Evolutionary conservation across 371 early-diverging fungal genomes (phyloP).

Genomic region (Mortierella sp.): DNA sequence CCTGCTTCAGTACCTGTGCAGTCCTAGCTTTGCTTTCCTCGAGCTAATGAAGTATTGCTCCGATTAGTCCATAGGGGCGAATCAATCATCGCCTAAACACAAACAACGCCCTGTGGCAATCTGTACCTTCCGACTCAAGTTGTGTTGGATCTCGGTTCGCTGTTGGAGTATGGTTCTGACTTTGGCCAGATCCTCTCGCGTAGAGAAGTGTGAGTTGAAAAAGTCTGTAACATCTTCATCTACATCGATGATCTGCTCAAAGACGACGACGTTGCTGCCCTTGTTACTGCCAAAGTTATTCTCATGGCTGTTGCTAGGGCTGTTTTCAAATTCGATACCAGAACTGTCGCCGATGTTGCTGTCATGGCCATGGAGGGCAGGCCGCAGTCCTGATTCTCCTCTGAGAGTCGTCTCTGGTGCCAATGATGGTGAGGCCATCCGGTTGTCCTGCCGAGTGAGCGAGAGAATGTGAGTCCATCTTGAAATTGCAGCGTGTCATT

Average conservation of each 20-base stretch:
- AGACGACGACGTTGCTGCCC: constrained; percentile 48
- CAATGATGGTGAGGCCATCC: not conserved
- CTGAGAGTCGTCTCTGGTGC: not conserved
- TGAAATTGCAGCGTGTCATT: no score
- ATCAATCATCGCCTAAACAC: not conserved
- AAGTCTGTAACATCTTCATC: constrained; percentile 51
- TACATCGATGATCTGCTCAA: constrained; percentile 48
- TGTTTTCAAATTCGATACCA: no score
- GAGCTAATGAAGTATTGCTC: constrained; percentile 9
- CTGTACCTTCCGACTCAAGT: constrained; percentile 25
- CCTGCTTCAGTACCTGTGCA: constrained; percentile 20
- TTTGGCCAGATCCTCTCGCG: constrained; percentile 34
- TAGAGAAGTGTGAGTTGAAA: constrained; percentile 37
- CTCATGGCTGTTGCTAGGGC: no score
- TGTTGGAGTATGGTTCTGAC: constrained; percentile 24
- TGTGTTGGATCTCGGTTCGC: constrained; percentile 12
- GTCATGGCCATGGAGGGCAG: no score
- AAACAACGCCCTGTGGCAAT: not conserved
- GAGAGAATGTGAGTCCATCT: no score
- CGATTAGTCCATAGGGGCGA: not conserved
- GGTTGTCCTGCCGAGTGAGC: constrained; percentile 9
- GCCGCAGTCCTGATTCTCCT: not conserved
- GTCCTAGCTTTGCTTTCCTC: constrained; percentile 37
- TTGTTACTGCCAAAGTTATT: no score
- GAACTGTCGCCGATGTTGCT: no score